phyloP scores from a whole-genome alignment of 2,329 filamentous ascomycete species.

The Rutstroemia sp. region DNA sequence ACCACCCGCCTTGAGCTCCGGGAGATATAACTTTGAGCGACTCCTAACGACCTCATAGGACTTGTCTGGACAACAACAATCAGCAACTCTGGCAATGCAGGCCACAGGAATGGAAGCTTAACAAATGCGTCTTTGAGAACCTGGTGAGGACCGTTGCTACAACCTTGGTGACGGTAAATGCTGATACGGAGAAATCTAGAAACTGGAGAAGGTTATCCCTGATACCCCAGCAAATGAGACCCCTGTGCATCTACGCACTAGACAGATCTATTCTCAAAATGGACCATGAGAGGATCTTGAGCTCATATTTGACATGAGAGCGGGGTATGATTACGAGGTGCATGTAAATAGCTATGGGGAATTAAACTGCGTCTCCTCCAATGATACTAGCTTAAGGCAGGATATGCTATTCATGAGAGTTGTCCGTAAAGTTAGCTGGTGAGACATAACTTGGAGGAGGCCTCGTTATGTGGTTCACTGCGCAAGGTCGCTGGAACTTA shows the following conservation, averaged over 20 bases:
- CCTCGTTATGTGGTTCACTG: too few relatives aligned
- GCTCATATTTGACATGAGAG: background rate
- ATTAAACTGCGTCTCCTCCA: background rate
- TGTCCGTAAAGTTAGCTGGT: too few relatives aligned
- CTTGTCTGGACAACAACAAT: conserved; percentile 95
- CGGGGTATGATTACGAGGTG: background rate
- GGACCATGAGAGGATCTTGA: conserved; percentile 3
- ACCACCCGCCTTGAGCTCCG: background rate
- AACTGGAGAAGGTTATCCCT: conserved; percentile 74
- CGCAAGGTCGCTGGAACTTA: too few relatives aligned
- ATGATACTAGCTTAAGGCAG: too few relatives aligned
- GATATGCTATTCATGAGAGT: too few relatives aligned
- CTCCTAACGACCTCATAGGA: conserved; percentile 33
- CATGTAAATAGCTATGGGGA: conserved; percentile 7
- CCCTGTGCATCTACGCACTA: conserved; percentile 66
- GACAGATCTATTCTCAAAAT: conserved; percentile 41
- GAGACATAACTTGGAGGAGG: too few relatives aligned
- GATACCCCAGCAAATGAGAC: conserved; percentile 61
- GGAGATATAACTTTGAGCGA: background rate
- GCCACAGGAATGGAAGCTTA: conserved; percentile 78
- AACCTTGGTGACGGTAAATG: background rate
- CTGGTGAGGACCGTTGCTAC: conserved; percentile 54
- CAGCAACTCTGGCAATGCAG: conserved; percentile 97
- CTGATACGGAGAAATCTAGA: conserved; percentile 38
- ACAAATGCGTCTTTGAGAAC: conserved; percentile 93